phyloP scores from a whole-genome alignment of 2,329 filamentous ascomycete species.

The Cladosporium phlei region DNA sequence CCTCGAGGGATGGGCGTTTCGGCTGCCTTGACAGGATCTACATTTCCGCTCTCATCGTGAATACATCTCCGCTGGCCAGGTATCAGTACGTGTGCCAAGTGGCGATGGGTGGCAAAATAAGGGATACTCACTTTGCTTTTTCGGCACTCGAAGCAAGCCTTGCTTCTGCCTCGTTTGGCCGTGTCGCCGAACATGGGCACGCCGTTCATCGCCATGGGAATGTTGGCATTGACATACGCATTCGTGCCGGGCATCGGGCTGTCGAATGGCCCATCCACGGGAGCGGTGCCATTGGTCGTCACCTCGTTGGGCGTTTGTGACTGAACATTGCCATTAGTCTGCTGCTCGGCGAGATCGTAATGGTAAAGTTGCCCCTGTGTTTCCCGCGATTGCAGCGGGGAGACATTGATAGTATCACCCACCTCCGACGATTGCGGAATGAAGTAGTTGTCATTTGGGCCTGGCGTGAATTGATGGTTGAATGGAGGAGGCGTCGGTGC shows the following conservation, averaged over 20 bases:
- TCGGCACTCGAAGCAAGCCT: conserved; percentile 62
- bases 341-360: conserved; percentile 7
- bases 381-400: conserved; percentile 13
- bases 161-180: conserved; percentile 45
- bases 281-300: background rate
- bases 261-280: conserved; percentile 10
- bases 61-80: conserved; percentile 57
- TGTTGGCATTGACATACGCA: conserved; percentile 31
- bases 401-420: conserved; percentile 27
- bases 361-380: conserved; percentile 6
- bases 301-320: conserved; percentile 10
- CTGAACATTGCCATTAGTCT: conserved; percentile 13
- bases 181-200: conserved; percentile 52
- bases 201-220: conserved; percentile 50
- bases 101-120: conserved; percentile 12
- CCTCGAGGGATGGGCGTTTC: conserved; percentile 58
- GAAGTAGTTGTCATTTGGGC: conserved; percentile 17
- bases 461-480: conserved; percentile 9
- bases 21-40: conserved; percentile 60
- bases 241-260: conserved; percentile 28
- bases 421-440: conserved; percentile 20
- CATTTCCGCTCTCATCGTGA: conserved; percentile 60
- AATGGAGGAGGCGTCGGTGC: conserved; percentile 14
- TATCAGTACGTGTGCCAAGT: conserved; percentile 17
- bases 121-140: conserved; percentile 47